Evolutionary conservation across 805 yeast genomes (phyloP).

Genomic region (Scheffersomyces lignosus): DNA sequence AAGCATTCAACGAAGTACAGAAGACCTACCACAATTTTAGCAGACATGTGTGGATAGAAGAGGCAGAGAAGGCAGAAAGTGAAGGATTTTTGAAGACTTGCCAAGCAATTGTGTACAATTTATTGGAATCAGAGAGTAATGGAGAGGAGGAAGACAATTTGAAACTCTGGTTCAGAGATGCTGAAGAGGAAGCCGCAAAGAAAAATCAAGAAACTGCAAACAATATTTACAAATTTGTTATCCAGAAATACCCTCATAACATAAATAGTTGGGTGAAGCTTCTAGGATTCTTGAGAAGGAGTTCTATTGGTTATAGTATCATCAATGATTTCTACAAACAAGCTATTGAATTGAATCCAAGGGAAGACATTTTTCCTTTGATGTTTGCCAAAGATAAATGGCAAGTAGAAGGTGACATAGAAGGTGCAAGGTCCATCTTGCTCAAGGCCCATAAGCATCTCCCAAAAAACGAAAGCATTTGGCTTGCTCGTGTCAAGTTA

Average conservation of each 20-base stretch:
- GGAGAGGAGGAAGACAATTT: constrained; percentile 15
- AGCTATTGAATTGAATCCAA: constrained; percentile 53
- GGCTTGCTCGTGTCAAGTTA: constrained; percentile 73
- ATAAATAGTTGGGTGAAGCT: constrained; percentile 50
- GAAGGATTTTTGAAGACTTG: constrained; percentile 49
- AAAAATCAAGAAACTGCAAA: constrained; percentile 39
- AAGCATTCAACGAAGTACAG: constrained; percentile 46
- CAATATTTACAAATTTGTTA: constrained; percentile 47
- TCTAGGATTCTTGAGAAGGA: constrained; percentile 29
- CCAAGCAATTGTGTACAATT: constrained; percentile 49
- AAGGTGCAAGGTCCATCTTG: constrained; percentile 55
- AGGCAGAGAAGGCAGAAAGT: constrained; percentile 54
- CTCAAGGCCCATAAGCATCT: constrained; percentile 43
- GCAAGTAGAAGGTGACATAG: constrained; percentile 46
- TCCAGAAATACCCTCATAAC: constrained; percentile 48
- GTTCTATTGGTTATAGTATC: constrained; percentile 21
- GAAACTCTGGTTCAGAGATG: constrained; percentile 26
- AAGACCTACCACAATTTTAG: constrained; percentile 13
- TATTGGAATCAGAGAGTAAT: constrained; percentile 30
- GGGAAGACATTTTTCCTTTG: constrained; percentile 52
- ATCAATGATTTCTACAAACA: constrained; percentile 45
- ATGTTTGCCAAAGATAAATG: constrained; percentile 75
- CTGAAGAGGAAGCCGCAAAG: constrained; percentile 14
- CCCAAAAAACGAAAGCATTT: constrained; percentile 53
- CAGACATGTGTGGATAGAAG: constrained; percentile 52